Conservation (phyloP, 192 early-diverging fungal genomes). For the Backusella sp. region DNA sequence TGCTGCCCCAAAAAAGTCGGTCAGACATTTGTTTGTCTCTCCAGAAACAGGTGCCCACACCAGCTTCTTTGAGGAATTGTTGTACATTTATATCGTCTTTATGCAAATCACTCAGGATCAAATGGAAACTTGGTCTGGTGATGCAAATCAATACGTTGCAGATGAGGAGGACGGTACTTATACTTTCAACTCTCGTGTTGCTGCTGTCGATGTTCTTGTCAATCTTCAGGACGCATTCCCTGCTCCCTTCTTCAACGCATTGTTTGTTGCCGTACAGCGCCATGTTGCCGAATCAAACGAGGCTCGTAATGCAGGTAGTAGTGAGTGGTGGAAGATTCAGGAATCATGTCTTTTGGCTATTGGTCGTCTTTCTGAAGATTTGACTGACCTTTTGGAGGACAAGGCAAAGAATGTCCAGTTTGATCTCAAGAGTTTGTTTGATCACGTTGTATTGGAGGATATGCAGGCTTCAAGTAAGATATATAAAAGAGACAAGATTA, state of each 20-base stretch:
- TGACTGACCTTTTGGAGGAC: constrained; percentile 55
- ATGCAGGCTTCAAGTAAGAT: constrained; percentile 54
- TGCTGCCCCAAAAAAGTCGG: constrained; percentile 53
- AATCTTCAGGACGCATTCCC: constrained; percentile 24
- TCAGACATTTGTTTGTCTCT: constrained; percentile 50
- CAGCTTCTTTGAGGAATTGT: constrained; percentile 54
- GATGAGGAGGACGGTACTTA: constrained; percentile 90
- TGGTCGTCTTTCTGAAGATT: constrained; percentile 59
- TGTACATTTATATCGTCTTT: constrained; percentile 61
- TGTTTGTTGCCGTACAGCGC: constrained; percentile 50
- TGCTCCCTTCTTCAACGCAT: constrained; percentile 48
- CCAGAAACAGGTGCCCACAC: constrained; percentile 35
- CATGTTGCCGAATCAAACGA: constrained; percentile 53
- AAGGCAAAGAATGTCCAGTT: constrained; percentile 44
- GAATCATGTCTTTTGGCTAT: constrained; percentile 82
- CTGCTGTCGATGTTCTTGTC: constrained; percentile 73
- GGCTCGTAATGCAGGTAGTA: constrained; percentile 46
- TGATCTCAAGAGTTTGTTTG: constrained; percentile 77
- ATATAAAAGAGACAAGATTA: not conserved
- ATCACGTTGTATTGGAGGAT: constrained; percentile 76
- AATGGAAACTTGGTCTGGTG: constrained; percentile 76
- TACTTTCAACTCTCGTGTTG: constrained; percentile 84
- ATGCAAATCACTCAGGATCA: constrained; percentile 83
- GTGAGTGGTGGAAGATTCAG: constrained; percentile 82
- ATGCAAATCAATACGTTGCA: constrained; percentile 86